A percentile compares a stretch with the other conserved stretches of the same genome.
Evolutionary conservation across 371 early-diverging fungal species (phyloP).

Genomic region (Syncephalastrum sp.): DNA sequence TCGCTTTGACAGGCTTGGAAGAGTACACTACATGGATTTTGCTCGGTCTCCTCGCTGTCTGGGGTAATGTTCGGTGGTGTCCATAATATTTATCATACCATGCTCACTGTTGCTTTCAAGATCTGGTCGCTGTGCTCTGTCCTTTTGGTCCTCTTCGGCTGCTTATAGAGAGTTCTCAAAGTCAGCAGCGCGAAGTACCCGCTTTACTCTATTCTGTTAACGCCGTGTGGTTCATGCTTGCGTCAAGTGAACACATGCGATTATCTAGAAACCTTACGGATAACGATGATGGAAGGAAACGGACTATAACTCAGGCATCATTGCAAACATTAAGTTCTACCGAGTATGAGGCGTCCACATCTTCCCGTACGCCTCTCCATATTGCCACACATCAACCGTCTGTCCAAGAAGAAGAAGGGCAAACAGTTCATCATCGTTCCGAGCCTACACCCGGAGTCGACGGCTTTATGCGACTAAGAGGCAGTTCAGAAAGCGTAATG

Average conservation of each 20-base stretch:
- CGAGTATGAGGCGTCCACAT: conserved; percentile 19
- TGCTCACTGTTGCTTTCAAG: conserved; percentile 29
- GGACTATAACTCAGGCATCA: conserved; percentile 5
- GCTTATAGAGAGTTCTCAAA: conserved; percentile 73
- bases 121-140: conserved; percentile 85
- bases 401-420: no score
- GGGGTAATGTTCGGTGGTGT: conserved; percentile 59
- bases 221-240: conserved; percentile 81
- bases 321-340: neutral
- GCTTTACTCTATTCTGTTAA: conserved; percentile 78
- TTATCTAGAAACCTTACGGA: conserved; percentile 11
- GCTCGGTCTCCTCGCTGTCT: conserved; percentile 74
- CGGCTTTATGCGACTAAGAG: no score
- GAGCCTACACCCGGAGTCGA: no score
- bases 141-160: conserved; percentile 90
- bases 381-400: neutral
- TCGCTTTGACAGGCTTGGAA: conserved; percentile 69
- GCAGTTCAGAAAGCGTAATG: no score
- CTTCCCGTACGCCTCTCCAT: conserved; percentile 16
- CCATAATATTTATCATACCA: neutral
- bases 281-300: conserved; percentile 7
- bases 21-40: conserved; percentile 86
- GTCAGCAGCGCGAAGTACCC: conserved; percentile 75
- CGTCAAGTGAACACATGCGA: conserved; percentile 38
- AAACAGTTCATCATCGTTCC: no score